phyloP scores from a whole-genome alignment of 768 basidiomycete species.

The Dacryopinax primogenitus region DNA sequence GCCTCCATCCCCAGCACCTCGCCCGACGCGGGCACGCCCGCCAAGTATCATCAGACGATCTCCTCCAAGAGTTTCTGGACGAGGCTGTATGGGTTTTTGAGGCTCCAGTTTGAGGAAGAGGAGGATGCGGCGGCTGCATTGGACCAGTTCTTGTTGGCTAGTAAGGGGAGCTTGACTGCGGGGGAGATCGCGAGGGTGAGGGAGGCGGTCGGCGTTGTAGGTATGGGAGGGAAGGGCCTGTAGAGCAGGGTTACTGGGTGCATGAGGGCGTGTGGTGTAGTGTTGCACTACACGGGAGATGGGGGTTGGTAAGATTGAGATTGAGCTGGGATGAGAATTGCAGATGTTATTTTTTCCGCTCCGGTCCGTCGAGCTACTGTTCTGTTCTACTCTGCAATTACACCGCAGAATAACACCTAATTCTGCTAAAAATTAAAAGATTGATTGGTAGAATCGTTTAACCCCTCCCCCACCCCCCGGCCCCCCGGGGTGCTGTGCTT shows the following conservation, averaged over 20 bases:
- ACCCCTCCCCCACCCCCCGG: too few species aligned
- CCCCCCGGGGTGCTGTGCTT: too few species aligned
- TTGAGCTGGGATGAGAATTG: too few species aligned
- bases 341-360: too few species aligned
- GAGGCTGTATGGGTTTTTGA: slow-evolving; percentile 49
- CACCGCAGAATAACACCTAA: too few species aligned
- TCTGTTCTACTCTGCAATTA: too few species aligned
- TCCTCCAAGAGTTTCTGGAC: slow-evolving; percentile 72
- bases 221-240: slow-evolving; percentile 58
- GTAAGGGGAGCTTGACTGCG: slow-evolving; percentile 66
- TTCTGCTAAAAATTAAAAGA: too few species aligned
- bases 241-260: not conserved
- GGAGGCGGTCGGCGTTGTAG: slow-evolving; percentile 71
- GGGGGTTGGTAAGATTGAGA: too few species aligned
- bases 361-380: too few species aligned
- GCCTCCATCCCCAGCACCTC: slow-evolving; percentile 28
- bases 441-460: too few species aligned
- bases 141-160: slow-evolving; percentile 74
- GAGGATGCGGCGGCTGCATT: slow-evolving; percentile 60
- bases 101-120: slow-evolving; percentile 51
- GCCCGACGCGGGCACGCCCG: not conserved
- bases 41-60: slow-evolving; percentile 50
- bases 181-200: slow-evolving; percentile 86
- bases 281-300: too few species aligned
- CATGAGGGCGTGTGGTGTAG: too few species aligned